Evolutionary conservation across 2,329 filamentous ascomycete genomes (phyloP), one percentile per base, ranked within the genome.

Genomic region (Alternaria triticina): DNA sequence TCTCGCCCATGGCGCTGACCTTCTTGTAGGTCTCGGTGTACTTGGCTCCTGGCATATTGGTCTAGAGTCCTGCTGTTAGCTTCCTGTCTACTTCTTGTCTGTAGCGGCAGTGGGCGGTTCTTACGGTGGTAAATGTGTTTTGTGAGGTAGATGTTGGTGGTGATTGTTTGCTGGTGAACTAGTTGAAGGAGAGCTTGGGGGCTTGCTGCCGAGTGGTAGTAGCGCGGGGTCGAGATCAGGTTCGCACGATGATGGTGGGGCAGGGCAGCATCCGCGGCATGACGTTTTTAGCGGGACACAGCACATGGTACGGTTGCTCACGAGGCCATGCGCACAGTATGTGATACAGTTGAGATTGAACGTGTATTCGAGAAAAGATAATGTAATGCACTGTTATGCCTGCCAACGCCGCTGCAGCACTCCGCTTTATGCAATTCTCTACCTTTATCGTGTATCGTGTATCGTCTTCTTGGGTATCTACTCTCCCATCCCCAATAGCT

Each of bases 11-110:
- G 56, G 70, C 65, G 66, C 66, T 71, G 61, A 75, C 67, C 64
- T 78, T 75, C 43, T 73, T 57, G 70, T 74, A 79, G 64, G 69
- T 68, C 46, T 76, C 69, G 56, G 71, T 69, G 73, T 74, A 78
- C 57, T 74, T 67, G 58, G 74, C 75, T 68, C 70, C 70, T 27
- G 72, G 67, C 70, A 76, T 78, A 22, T 57, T 70, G 68, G 28
- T 54, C 28, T 50, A 3, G 22, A 25, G 15, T 49, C 40, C 17
- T 36, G 17, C 20, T 28, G 15, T 50, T 51, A 44, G 45, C 46
- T 30, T 33, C 36, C 15, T 28, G 28, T 49, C 15, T 44, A 28
- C 28, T 13, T 13, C 13, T 43, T 6, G 20, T 22, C 20, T 22
- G 20, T 22, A 22, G 20, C 20, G 20, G 20, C 20, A 22, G 20